A percentile compares a stretch with the other conserved stretches of the same genome.
These are phyloP conservation scores for Saccharomycopsis guyanensis DNA, from an alignment of 805 yeast genomes.

Conservation along the genomic window DNA sequence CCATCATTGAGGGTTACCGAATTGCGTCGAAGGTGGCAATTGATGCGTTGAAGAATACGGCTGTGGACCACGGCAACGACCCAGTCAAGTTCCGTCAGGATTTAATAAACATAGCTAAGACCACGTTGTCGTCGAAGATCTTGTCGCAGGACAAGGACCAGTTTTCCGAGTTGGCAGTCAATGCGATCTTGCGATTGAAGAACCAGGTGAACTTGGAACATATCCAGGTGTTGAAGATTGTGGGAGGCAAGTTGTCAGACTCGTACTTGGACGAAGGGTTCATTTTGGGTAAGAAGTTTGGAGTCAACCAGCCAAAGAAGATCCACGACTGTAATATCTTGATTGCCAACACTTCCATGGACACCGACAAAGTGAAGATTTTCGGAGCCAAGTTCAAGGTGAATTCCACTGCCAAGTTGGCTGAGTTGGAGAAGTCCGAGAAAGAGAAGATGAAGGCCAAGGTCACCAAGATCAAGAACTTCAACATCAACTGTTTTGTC, in stretches of 20 bases:
- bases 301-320: conserved; percentile 90
- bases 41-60: conserved; percentile 60
- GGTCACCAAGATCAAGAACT: conserved; percentile 76
- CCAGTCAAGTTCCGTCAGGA: conserved; percentile 33
- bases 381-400: conserved; percentile 93
- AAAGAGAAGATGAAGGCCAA: conserved; percentile 83
- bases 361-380: conserved; percentile 95
- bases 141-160: conserved; percentile 90
- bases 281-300: conserved; percentile 89
- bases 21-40: conserved; percentile 93
- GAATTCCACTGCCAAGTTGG: conserved; percentile 88
- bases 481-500: conserved; percentile 83
- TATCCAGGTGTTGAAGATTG: conserved; percentile 90
- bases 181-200: conserved; percentile 85
- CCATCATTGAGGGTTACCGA: conserved; percentile 94
- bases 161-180: conserved; percentile 96
- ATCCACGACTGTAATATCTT: conserved; percentile 75
- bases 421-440: conserved; percentile 90
- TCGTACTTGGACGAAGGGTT: conserved; percentile 85
- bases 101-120: conserved; percentile 84
- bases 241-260: conserved; percentile 89
- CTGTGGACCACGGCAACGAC: conserved; percentile 30
- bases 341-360: conserved; percentile 94
- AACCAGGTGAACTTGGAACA: conserved; percentile 96
- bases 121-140: conserved; percentile 91